These are phyloP conservation scores for Exophiala mesophila DNA, from an alignment of 2,329 filamentous ascomycete genomes.

Conservation along the genomic window DNA sequence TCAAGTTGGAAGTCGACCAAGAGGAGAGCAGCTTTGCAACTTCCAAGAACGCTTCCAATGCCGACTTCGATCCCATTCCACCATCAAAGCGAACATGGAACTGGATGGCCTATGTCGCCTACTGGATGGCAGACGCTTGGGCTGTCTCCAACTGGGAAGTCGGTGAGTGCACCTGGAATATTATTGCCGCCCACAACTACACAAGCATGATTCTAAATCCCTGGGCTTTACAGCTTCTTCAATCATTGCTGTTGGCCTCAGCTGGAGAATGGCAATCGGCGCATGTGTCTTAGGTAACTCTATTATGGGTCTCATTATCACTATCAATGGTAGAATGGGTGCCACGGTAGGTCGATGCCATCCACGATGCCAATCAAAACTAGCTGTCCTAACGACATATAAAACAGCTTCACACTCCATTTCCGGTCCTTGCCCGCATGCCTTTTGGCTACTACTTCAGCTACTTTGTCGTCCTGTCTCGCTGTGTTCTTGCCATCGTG, in stretches of 20 bases:
- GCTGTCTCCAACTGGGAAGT: constrained; percentile 24
- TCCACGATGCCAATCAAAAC: constrained; percentile 7
- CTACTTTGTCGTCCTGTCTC: constrained; percentile 50
- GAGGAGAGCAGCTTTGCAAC: constrained; percentile 24
- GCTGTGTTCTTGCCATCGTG: constrained; percentile 52
- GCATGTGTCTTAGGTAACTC: constrained; percentile 32
- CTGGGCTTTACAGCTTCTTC: constrained; percentile 29
- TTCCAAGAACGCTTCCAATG: constrained; percentile 21
- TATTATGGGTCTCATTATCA: constrained; percentile 56
- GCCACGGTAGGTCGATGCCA: constrained; percentile 28
- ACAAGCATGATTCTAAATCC: constrained; percentile 10
- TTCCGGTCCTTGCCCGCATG: constrained; percentile 52
- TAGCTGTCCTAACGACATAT: no score
- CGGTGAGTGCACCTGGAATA: no score
- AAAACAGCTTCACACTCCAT: constrained; percentile 42
- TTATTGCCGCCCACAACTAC: not conserved
- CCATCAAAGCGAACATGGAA: constrained; percentile 41
- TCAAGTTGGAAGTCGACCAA: constrained; percentile 21
- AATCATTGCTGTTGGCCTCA: constrained; percentile 50
- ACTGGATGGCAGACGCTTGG: constrained; percentile 40
- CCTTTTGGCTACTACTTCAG: constrained; percentile 56
- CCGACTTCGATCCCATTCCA: constrained; percentile 32
- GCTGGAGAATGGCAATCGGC: constrained; percentile 39
- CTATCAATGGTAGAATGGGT: constrained; percentile 54
- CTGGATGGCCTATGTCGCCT: constrained; percentile 37